Evolutionary conservation across 139 green algal genomes (phyloP).

Genomic region (Pseudopediastrum boryanum): DNA sequence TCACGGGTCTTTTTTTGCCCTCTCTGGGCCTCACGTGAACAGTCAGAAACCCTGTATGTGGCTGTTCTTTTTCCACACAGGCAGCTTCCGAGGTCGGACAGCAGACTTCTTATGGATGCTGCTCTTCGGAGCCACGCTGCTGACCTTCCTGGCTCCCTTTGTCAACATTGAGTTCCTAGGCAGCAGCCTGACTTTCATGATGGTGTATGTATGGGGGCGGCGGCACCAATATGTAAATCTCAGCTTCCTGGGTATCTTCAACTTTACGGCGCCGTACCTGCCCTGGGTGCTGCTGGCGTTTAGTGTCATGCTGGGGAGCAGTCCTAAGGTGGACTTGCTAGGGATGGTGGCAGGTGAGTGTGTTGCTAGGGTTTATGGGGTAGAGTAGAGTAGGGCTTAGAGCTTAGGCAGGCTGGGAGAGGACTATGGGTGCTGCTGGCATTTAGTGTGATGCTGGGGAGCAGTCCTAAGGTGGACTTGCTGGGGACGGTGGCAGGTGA

Average conservation of each 20-base stretch:
- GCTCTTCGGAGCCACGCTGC: conserved; percentile 83
- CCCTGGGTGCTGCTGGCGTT: conserved; percentile 98
- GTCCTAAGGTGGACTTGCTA: conserved; percentile 90
- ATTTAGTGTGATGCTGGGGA: conserved; percentile 93
- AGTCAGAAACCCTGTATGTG: too few species aligned
- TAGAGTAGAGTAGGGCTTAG: neutral
- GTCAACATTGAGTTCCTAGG: conserved; percentile 97
- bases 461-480: conserved; percentile 88
- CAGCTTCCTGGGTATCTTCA: conserved; percentile 98
- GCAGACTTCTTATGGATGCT: conserved; percentile 99
- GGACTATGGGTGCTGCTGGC: conserved; percentile 94
- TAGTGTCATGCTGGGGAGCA: conserved; percentile 88
- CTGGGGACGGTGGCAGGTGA: conserved; percentile 89
- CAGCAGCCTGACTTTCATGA: conserved; percentile 97
- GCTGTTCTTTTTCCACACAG: too few species aligned
- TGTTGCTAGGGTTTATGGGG: too few species aligned
- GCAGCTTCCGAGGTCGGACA: conserved; percentile 87
- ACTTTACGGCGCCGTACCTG: conserved; percentile 98
- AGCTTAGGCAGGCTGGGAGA: neutral
- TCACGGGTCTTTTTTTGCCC: too few species aligned
- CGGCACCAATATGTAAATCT: conserved; percentile 93
- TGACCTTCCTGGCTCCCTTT: conserved; percentile 85
- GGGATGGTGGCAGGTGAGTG: conserved; percentile 84
- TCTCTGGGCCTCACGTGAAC: too few species aligned
- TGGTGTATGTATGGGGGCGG: conserved; percentile 98